Percentiles rank a stretch among this genome's conserved stretches.
These are phyloP conservation scores for Entamoeba dispar DNA, from an alignment of 208 protist species.

Conservation along the genomic window DNA sequence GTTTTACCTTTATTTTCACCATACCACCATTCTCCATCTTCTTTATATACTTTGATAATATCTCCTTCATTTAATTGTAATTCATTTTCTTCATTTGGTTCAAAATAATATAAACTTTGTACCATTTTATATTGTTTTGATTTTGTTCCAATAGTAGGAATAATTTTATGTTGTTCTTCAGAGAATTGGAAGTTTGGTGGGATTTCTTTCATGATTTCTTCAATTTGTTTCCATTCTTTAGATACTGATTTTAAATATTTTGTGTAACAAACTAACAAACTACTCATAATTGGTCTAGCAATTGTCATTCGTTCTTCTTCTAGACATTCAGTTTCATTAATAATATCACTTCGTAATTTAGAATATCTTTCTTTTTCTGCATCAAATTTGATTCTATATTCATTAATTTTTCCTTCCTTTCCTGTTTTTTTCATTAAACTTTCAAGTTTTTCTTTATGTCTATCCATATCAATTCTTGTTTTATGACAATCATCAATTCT, in stretches of 20 bases:
- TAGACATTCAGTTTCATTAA: neutral
- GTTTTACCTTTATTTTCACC: neutral
- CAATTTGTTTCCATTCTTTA: neutral
- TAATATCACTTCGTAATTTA: neutral
- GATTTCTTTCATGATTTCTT: neutral
- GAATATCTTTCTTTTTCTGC: neutral
- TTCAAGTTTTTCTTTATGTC: neutral
- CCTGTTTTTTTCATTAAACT: neutral
- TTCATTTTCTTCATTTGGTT: neutral
- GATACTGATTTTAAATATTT: neutral
- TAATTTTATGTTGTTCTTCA: neutral
- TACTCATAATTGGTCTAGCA: neutral
- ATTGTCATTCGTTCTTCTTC: neutral
- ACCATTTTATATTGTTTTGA: neutral
- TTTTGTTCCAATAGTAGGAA: neutral
- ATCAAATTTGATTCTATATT: neutral
- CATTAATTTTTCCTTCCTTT: neutral
- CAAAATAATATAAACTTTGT: neutral
- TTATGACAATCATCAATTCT: neutral
- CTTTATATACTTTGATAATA: neutral
- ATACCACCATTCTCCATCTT: neutral
- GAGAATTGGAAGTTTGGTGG: neutral
- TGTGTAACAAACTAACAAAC: neutral
- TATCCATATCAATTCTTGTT: neutral
- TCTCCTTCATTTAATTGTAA: neutral